Conservation (phyloP, 1,284 basidiomycete genomes). For the Neotropicomus parvogracilis region DNA sequence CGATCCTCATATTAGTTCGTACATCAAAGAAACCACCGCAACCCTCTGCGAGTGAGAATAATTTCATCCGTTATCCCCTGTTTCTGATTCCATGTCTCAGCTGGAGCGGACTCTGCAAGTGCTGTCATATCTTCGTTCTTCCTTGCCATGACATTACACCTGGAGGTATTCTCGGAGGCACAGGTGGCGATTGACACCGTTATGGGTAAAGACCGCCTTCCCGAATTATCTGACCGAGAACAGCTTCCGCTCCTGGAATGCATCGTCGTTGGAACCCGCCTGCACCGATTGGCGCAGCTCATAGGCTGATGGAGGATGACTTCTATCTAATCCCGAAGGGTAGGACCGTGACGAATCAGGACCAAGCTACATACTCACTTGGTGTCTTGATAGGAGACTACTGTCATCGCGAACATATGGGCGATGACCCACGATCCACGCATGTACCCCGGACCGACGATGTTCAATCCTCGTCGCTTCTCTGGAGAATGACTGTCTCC, state of each 20-base stretch:
- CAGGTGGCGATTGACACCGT: not conserved
- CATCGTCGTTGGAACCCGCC: not conserved
- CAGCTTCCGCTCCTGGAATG: not conserved
- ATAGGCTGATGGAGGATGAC: slow-evolving; percentile 4
- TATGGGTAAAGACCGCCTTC: not conserved
- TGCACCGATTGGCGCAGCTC: not conserved
- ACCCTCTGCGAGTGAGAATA: slow-evolving; percentile 3
- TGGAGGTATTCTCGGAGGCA: not conserved
- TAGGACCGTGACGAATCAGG: not conserved
- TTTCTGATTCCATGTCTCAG: not conserved
- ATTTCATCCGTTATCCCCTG: not conserved
- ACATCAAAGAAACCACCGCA: slow-evolving; percentile 6
- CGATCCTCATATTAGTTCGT: not conserved
- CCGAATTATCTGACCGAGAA: not conserved
- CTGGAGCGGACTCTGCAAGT: slow-evolving; percentile 4
- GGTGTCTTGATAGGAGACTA: not conserved
- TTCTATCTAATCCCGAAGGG: slow-evolving; percentile 3
- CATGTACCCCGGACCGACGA: slow-evolving; percentile 2
- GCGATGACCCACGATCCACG: slow-evolving; percentile 6
- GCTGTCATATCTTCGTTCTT: slow-evolving; percentile 7
- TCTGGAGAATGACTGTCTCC: not conserved
- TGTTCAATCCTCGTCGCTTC: slow-evolving; percentile 4
- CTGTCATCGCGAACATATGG: slow-evolving; percentile 1
- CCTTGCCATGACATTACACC: not conserved
- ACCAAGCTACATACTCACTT: not conserved